Evolutionary conservation across 2,329 filamentous ascomycete species (phyloP), one percentile per base, ranked within the genome.

Genomic region (Xylaria sp.): DNA sequence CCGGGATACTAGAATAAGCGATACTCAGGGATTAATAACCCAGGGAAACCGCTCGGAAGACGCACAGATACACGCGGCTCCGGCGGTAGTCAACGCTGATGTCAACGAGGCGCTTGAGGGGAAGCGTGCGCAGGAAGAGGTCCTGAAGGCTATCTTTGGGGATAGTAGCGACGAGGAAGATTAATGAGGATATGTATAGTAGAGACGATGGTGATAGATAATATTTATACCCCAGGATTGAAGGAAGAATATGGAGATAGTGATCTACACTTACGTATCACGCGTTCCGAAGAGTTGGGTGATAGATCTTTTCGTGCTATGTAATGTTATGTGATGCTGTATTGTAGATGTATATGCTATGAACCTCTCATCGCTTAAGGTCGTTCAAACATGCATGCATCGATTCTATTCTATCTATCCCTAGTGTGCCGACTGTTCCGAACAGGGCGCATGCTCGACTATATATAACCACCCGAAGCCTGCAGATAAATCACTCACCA

Each of bases 141-240:
- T 98, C 0, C 94, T 98, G 75, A 93, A 89, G 74, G 93, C 94
- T n/a, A 94, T 98, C 36, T 98, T 98, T 86, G 95, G 94, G 6
- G 93, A 94, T 78, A 92, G 92, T 76, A 91, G 92, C 72, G 92
- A 93, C 74, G 78, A 88, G 36, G 81, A 82, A 15, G 64, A 61
- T 51, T 20, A 41, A 13, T 23, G 52, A 39, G 23, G 39, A 61
- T 61, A 55, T n/a, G 36, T 62, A 23, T 39, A 18, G 23, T 52
- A 55, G 28, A 55, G 28, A 15, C 5, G 6, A 63, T 41, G 25
- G 52, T 56, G 43, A 18, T 56, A 46, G 0, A 28, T 23, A 31
- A 0, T 33, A 41, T n/a, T 43, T 64, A 70, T 70, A 70, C 57
- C 57, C 66, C 51, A 18, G 13, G 20, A 49, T 10, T 23, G 7